Evolutionary conservation across 495 filamentous ascomycete genomes (phyloP).

Genomic region (Podospora pseudopauciseta): DNA sequence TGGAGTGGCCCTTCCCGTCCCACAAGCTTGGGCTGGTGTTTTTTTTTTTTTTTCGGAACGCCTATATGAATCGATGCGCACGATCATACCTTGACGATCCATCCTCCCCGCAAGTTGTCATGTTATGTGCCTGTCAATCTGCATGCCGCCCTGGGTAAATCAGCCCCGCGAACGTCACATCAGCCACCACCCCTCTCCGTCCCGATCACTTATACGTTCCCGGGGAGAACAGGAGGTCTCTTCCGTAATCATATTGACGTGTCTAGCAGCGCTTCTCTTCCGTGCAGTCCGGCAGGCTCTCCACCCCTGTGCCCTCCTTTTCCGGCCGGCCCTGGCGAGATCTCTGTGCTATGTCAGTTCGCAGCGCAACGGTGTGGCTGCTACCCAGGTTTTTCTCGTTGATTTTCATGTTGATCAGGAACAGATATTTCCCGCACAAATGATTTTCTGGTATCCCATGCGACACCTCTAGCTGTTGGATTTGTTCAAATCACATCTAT

Average conservation of each 20-base stretch:
- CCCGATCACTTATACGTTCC: neutral
- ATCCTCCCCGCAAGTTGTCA: conserved; percentile 5
- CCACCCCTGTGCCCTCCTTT: neutral
- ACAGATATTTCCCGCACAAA: neutral
- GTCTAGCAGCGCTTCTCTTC: neutral
- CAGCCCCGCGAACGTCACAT: neutral
- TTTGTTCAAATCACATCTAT: no score
- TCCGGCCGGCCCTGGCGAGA: neutral
- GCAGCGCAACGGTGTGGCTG: neutral
- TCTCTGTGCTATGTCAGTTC: neutral
- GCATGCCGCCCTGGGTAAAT: conserved; percentile 8
- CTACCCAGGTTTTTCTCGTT: neutral
- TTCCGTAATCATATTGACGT: neutral
- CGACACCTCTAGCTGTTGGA: no score
- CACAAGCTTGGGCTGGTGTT: neutral
- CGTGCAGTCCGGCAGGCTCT: neutral
- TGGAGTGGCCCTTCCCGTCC: conserved; percentile 1
- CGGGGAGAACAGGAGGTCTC: neutral
- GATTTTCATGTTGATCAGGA: neutral
- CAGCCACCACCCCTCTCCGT: neutral
- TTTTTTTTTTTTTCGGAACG: neutral
- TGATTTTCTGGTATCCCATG: neutral
- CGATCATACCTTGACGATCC: neutral
- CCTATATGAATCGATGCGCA: neutral
- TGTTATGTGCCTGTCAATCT: conserved; percentile 1